Conservation (phyloP, 805 yeast species). For the Wickerhamiella occidentalis region DNA sequence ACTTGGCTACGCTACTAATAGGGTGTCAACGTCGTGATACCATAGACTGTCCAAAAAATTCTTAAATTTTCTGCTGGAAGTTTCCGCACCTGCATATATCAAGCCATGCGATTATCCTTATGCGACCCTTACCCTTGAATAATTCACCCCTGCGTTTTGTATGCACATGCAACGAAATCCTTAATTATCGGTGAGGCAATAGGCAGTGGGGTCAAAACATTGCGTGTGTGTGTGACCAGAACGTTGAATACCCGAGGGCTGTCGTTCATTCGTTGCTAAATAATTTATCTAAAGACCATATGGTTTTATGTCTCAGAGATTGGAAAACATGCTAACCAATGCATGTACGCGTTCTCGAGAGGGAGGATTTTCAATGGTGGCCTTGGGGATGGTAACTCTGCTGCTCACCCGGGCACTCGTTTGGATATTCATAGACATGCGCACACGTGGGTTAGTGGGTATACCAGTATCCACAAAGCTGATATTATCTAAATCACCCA, state of each 20-base stretch:
- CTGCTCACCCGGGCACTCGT: neutral
- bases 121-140: neutral
- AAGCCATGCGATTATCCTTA: too few relatives aligned
- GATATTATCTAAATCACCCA: neutral
- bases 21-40: too few relatives aligned
- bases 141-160: neutral
- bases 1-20: too few relatives aligned
- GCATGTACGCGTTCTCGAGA: neutral
- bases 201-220: too few relatives aligned
- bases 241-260: too few relatives aligned
- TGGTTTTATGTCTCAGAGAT: neutral
- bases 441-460: neutral
- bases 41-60: too few relatives aligned
- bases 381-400: too few relatives aligned
- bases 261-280: too few relatives aligned
- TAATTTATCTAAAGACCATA: too few relatives aligned
- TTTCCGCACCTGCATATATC: too few relatives aligned
- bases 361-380: neutral
- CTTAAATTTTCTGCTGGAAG: too few relatives aligned
- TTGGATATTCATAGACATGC: neutral
- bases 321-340: neutral
- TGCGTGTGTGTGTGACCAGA: too few relatives aligned
- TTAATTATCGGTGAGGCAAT: neutral
- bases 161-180: neutral
- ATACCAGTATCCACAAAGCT: neutral